A percentile compares a stretch with the other conserved stretches of the same genome.
Conservation (phyloP, 805 yeast genomes). For the Ogataea ganodermae region DNA sequence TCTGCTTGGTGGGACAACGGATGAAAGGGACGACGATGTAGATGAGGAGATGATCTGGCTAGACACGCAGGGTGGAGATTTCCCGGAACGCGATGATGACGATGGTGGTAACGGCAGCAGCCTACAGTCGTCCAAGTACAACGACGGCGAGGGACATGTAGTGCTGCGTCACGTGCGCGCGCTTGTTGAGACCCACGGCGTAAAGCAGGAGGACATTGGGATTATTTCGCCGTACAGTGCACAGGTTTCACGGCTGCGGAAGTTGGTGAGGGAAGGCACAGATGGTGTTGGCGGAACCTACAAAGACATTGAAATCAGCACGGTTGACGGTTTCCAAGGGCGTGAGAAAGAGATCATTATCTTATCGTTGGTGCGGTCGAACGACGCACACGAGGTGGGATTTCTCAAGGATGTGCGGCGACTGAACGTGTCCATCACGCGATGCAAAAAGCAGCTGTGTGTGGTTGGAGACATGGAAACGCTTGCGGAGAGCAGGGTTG, state of each 20-base stretch:
- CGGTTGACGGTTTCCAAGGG: constrained; percentile 97
- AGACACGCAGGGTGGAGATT: constrained; percentile 92
- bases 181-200: constrained; percentile 51
- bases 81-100: constrained; percentile 55
- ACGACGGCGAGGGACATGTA: constrained; percentile 72
- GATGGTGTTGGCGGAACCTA: constrained; percentile 17
- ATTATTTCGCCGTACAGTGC: constrained; percentile 89
- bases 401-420: constrained; percentile 78
- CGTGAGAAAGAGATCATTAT: constrained; percentile 88
- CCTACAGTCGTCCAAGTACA: constrained; percentile 59
- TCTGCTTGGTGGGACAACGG: constrained; percentile 41
- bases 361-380: constrained; percentile 79
- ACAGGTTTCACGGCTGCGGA: constrained; percentile 68
- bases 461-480: constrained; percentile 86
- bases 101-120: constrained; percentile 18
- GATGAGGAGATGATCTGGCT: constrained; percentile 69
- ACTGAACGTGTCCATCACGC: constrained; percentile 89
- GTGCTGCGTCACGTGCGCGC: constrained; percentile 57
- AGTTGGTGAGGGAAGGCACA: constrained; percentile 37
- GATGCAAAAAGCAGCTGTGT: constrained; percentile 84
- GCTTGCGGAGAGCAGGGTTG: constrained; percentile 44
- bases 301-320: constrained; percentile 69
- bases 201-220: constrained; percentile 64
- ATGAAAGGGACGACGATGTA: constrained; percentile 55
- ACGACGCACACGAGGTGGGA: constrained; percentile 70